These are phyloP conservation scores for Lichtheimia ornata DNA, from an alignment of 371 early-diverging fungal species.

Conservation along the genomic window DNA sequence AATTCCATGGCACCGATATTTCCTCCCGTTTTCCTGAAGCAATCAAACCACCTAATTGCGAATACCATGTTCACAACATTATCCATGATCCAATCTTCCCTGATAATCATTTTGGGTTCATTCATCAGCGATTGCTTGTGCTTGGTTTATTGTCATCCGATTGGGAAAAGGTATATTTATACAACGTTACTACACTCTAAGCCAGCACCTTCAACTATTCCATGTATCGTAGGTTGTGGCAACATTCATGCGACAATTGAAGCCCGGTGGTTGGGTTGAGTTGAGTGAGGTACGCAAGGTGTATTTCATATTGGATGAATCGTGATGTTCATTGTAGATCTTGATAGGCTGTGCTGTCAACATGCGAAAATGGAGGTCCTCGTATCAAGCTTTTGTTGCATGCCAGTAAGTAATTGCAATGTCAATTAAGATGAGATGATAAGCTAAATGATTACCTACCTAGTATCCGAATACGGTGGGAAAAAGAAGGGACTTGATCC, in stretches of 20 bases:
- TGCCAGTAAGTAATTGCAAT: not conserved
- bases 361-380: not conserved
- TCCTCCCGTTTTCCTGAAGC: slow-evolving; percentile 13
- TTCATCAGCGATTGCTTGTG: slow-evolving; percentile 35
- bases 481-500: not conserved
- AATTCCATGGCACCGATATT: slow-evolving; percentile 15
- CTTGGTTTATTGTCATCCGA: slow-evolving; percentile 21
- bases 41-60: slow-evolving; percentile 14
- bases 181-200: no score
- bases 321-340: not conserved
- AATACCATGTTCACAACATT: slow-evolving; percentile 43
- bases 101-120: slow-evolving; percentile 32
- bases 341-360: not conserved
- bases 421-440: not conserved
- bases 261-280: slow-evolving; percentile 48
- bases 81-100: slow-evolving; percentile 43
- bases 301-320: not conserved
- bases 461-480: not conserved
- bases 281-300: slow-evolving; percentile 22
- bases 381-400: not conserved
- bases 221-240: slow-evolving; percentile 8
- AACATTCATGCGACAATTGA: slow-evolving; percentile 29
- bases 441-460: not conserved
- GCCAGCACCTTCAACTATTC: not conserved
- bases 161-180: slow-evolving; percentile 16